A percentile compares a stretch with the other conserved stretches of the same genome.
Evolutionary conservation across 225 moss, liverwort and hornwort species (phyloP).

Genomic region (Physcomitrellopsis africana): DNA sequence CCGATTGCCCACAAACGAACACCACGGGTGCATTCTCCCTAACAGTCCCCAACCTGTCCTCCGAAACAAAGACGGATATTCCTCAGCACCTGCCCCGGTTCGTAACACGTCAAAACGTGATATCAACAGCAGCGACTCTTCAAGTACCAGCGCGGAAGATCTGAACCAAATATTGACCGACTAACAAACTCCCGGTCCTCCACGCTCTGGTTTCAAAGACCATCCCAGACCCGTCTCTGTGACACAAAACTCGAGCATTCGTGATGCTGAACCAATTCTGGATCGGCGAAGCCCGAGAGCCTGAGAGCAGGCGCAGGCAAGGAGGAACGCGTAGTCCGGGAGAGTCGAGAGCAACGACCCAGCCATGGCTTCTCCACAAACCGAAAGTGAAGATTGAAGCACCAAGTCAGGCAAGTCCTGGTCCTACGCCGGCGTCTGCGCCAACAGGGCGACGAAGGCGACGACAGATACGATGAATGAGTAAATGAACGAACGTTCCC

Average conservation of each 20-base stretch:
- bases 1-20: neutral
- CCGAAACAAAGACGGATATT: too few species aligned
- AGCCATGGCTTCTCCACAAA: neutral
- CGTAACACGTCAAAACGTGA: neutral
- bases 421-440: conserved; percentile 28
- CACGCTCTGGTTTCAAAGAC: too few species aligned
- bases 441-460: neutral
- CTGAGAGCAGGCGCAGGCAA: neutral
- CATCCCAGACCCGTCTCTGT: neutral
- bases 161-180: neutral
- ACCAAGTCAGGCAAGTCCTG: neutral
- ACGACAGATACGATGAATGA: conserved; percentile 18
- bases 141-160: neutral
- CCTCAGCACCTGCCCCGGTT: neutral
- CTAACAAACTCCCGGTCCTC: neutral
- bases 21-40: neutral
- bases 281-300: conserved; percentile 9
- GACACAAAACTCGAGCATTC: neutral
- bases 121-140: neutral
- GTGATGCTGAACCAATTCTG: neutral
- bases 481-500: neutral
- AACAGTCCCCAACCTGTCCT: neutral
- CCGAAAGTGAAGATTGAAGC: neutral
- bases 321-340: neutral
- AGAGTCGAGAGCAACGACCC: neutral